Evolutionary conservation across 1,284 basidiomycete species (phyloP).

Genomic region (Pseudozyma pruni): DNA sequence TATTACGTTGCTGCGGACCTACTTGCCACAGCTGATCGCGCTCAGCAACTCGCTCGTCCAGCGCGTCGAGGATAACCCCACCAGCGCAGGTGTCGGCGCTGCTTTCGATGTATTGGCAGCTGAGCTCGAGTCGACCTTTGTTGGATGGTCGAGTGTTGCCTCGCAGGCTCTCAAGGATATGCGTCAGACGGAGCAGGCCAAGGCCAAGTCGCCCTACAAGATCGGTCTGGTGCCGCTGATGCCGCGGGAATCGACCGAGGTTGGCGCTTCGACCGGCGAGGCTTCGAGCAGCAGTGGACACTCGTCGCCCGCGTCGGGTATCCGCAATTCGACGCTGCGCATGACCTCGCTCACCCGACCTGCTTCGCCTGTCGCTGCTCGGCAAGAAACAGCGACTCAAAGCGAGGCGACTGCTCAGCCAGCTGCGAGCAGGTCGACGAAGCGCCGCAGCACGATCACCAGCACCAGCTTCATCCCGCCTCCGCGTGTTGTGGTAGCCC

Average conservation of each 20-base stretch:
- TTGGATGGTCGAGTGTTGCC: conserved; percentile 54
- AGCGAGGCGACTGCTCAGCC: background rate
- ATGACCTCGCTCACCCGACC: conserved; percentile 43
- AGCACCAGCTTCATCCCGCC: conserved; percentile 26
- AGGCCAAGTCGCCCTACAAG: conserved; percentile 51
- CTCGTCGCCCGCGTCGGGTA: conserved; percentile 21
- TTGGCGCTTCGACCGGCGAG: conserved; percentile 24
- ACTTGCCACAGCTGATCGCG: conserved; percentile 62
- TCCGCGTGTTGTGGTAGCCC: conserved; percentile 11
- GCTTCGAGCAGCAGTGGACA: conserved; percentile 15
- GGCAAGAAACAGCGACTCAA: background rate
- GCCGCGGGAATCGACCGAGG: conserved; percentile 30
- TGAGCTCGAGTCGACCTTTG: conserved; percentile 62
- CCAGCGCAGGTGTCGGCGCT: conserved; percentile 60
- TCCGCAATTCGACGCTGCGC: conserved; percentile 15
- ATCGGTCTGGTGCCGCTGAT: conserved; percentile 53
- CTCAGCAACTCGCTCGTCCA: conserved; percentile 61
- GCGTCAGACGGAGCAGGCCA: conserved; percentile 50
- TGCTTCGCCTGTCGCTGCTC: conserved; percentile 17
- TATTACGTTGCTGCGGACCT: conserved; percentile 49
- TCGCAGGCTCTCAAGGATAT: conserved; percentile 21
- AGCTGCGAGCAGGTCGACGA: conserved; percentile 17
- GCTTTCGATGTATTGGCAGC: conserved; percentile 52
- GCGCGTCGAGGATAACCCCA: conserved; percentile 62
- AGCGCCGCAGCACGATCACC: conserved; percentile 42